Evolutionary conservation across 768 basidiomycete genomes (phyloP).

Genomic region (Auricularia auricula-judae): DNA sequence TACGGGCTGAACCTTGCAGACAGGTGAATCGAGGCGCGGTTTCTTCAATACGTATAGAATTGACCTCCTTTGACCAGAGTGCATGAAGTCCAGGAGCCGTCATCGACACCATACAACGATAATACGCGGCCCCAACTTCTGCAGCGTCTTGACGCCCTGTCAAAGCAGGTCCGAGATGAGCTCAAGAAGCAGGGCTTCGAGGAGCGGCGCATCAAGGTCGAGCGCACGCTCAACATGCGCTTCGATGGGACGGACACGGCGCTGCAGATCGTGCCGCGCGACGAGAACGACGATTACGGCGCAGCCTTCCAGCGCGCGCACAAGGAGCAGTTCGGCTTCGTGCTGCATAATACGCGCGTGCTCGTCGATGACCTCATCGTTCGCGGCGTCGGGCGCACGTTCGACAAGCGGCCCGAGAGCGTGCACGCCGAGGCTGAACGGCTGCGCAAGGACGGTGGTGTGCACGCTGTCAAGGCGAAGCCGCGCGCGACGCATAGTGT

Average conservation of each 20-base stretch:
- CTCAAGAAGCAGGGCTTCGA: slow-evolving; percentile 76
- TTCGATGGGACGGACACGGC: slow-evolving; percentile 92
- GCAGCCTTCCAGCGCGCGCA: slow-evolving; percentile 71
- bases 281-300: slow-evolving; percentile 46
- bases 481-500: slow-evolving; percentile 41
- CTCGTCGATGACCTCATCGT: slow-evolving; percentile 92
- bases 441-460: slow-evolving; percentile 32
- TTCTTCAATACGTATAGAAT: not conserved
- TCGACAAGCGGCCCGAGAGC: slow-evolving; percentile 66
- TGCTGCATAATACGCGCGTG: slow-evolving; percentile 71
- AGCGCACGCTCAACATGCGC: slow-evolving; percentile 84
- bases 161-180: slow-evolving; percentile 48
- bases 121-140: slow-evolving; percentile 45
- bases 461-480: slow-evolving; percentile 34
- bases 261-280: slow-evolving; percentile 64
- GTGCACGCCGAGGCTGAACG: slow-evolving; percentile 63
- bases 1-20: slow-evolving; percentile 92
- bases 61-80: slow-evolving; percentile 34
- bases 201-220: slow-evolving; percentile 55
- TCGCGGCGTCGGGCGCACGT: slow-evolving; percentile 85
- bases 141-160: slow-evolving; percentile 59
- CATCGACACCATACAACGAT: slow-evolving; percentile 63
- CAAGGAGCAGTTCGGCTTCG: slow-evolving; percentile 83
- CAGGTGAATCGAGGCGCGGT: slow-evolving; percentile 19
- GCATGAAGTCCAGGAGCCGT: slow-evolving; percentile 82